These are phyloP conservation scores for Larix sibirica DNA, from an alignment of 83 land plant species.

Conservation along the genomic window DNA sequence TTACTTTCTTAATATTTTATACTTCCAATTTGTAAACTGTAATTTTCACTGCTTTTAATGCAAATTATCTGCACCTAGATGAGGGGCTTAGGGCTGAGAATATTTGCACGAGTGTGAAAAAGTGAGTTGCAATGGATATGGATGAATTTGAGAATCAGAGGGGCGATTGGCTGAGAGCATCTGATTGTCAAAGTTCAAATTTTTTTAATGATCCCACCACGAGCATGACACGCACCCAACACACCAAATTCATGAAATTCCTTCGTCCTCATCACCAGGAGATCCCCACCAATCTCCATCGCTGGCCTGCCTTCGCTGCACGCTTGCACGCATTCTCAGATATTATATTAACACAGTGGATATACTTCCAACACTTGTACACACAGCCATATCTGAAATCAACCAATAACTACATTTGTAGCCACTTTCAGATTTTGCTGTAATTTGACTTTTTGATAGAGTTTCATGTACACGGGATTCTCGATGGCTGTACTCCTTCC, in stretches of 20 bases:
- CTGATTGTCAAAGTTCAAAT: background rate
- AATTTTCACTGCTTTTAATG: too few relatives aligned
- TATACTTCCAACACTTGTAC: too few relatives aligned
- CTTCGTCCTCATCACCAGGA: background rate
- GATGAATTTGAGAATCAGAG: too few relatives aligned
- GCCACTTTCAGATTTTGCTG: background rate
- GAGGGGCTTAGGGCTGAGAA: too few relatives aligned
- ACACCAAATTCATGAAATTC: background rate
- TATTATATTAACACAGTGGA: background rate
- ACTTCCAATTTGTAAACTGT: too few relatives aligned
- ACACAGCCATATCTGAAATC: conserved; percentile 14
- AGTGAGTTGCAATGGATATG: too few relatives aligned
- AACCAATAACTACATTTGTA: background rate
- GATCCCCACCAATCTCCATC: background rate
- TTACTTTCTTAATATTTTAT: too few relatives aligned
- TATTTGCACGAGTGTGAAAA: too few relatives aligned
- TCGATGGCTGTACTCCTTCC: too few relatives aligned
- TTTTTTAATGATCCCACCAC: background rate
- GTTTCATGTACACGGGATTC: too few relatives aligned
- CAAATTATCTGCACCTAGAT: too few relatives aligned
- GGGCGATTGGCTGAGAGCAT: too few relatives aligned
- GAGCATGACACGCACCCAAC: conserved; percentile 1
- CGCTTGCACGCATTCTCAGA: conserved; percentile 9
- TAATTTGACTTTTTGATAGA: conserved; percentile 2
- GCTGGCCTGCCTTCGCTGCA: conserved; percentile 1